Evolutionary conservation across 1,284 basidiomycete genomes (phyloP), one percentile per base, ranked within the genome.

Genomic region (Ceratobasidium papillatum): DNA sequence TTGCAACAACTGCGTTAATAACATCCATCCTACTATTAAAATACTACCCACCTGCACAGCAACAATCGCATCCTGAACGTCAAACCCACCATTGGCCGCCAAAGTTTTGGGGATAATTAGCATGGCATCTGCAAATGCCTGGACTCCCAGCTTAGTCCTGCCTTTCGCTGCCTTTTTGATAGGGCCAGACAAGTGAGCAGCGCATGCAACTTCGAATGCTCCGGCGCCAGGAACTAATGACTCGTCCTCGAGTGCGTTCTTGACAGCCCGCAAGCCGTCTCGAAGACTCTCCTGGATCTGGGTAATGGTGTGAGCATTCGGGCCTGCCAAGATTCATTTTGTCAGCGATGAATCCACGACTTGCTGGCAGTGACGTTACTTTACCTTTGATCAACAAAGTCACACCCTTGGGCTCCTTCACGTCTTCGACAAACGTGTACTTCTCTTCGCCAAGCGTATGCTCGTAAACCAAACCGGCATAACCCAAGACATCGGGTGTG

Each of bases 361-460:
- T 72, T 22, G 32, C 36, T 25, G 36, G 49, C 32, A 54, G 34
- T 45, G 49, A 49, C 41, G 38, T 25, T 62, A 43, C 76, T 82
- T 79, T 76, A 85, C 95, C 96, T 84, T 98, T 98, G 86, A 99
- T 94, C 76, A 99, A 87, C 74, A 99, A 87, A 7, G 98, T 99
- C 47, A 99, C 98, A 76, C 91, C 94, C 87, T 95, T 96, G n/a
- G 98, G 97, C 76, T 93, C 90, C 83, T 93, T 94, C 82, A 98
- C 96, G 77, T 99, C 95, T 83, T 99, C 98, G 62, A 99, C 88
- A 82, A 99, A 99, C 0, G 98, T 99, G 84, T 89, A 99, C 82
- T 99, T 99, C 82, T 99, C 98, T 84, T 99, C 98, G 78, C 98
- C 97, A 32, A 99, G 89, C 9, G 97, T 99, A 83, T 99, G 96